Evolutionary conservation across 1,284 basidiomycete species (phyloP), one percentile per base, ranked within the genome.

Genomic region (Apiotrichum laibachii): DNA sequence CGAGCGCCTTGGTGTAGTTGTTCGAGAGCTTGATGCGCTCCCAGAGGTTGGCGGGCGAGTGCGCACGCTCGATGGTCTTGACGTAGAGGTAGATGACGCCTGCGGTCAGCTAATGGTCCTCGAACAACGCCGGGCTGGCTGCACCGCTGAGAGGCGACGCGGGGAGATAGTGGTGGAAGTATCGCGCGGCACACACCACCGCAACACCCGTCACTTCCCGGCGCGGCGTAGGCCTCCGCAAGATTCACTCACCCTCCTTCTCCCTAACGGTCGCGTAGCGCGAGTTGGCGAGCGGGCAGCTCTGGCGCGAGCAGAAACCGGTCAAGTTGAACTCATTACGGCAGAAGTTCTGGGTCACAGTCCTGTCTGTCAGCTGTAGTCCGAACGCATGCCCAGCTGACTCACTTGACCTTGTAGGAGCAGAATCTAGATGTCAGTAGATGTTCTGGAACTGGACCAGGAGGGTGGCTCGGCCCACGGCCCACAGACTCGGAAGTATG

Each of bases 251-350:
- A 88, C 92, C 93, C 79, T 97, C 92, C 64, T 91, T 87, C 79
- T 99, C 96, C 58, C 95, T 83, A 2, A 99, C 93, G 18, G 96
- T 99, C 8, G 96, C 95, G 79, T 99, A 99, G 64, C 91, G 82
- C 31, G 92, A 93, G 77, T 99, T 99, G 19, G 96, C 96, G 13
- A 99, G 81, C 0, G 96, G 96, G 80, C 96, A 99, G 57, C 92
- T 94, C 72, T 96, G 92, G 59, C 94, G 83, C 72, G 88, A 93
- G 80, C 96, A 99, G 67, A 98, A 84, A n/a, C 96, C 96, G 1
- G 94, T 96, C 39, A 97, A 86, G 79, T 99, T 99, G 82, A 96
- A 98, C 78, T 97, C 93, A 79, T 99, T 99, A 53, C 94, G 84
- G 80, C 96, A 99, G 80, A 99, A 98, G 73, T 96, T 98, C 79